Conservation (phyloP, 768 basidiomycete species). For the button mushroom (Agaricus bisporus) region DNA sequence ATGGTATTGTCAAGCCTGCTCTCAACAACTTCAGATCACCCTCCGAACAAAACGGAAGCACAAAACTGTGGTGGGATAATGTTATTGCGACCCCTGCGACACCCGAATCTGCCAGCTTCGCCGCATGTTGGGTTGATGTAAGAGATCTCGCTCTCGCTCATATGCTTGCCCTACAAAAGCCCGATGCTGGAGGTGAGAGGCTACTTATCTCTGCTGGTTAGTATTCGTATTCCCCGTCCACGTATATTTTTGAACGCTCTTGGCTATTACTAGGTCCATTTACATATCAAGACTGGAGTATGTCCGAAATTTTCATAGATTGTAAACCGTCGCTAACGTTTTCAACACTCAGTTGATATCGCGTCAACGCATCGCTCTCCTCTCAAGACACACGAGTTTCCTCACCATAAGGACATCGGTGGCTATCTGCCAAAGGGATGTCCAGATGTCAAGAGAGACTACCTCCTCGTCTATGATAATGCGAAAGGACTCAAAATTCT, state of each 20-base stretch:
- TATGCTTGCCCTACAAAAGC: constrained; percentile 6
- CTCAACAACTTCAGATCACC: not conserved
- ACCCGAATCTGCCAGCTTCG: constrained; percentile 3
- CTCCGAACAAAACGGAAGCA: not conserved
- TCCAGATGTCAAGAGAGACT: not conserved
- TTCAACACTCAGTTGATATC: not conserved
- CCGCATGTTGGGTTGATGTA: constrained; percentile 8
- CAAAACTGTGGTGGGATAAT: not conserved
- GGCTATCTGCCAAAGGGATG: not conserved
- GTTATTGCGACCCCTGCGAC: not conserved
- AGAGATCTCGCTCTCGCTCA: constrained; percentile 6
- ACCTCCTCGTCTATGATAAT: not conserved
- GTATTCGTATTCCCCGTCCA: not conserved
- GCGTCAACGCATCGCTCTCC: too few species aligned
- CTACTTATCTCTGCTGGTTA: constrained; percentile 3
- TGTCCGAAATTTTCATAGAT: not conserved
- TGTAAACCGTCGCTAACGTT: not conserved
- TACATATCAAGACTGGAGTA: constrained; percentile 5
- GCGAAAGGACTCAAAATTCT: not conserved
- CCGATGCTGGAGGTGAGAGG: constrained; percentile 8
- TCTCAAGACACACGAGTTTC: too few species aligned
- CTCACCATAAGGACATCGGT: not conserved
- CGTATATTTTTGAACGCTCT: too few species aligned
- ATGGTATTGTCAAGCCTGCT: not conserved
- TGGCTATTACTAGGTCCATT: not conserved